Evolutionary conservation across 441 rosid species (phyloP).

Genomic region (Adansonia madagascariensis): DNA sequence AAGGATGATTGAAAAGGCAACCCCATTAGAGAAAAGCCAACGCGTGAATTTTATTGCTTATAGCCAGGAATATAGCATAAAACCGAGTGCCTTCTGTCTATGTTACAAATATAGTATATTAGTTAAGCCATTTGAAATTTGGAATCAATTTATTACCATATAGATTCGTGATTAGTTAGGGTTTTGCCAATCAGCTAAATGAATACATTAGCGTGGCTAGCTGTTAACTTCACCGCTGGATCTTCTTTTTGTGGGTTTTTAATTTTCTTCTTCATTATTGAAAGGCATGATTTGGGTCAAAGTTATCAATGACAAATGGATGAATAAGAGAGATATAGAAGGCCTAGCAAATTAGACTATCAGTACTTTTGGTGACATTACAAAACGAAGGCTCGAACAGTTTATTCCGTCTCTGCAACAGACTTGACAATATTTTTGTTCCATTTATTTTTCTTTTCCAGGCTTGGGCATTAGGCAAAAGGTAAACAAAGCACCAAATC

Average conservation of each 20-base stretch:
- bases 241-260: background rate
- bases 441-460: conserved; percentile 29
- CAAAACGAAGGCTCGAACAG: conserved; percentile 1
- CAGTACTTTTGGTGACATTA: background rate
- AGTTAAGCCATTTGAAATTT: conserved; percentile 3
- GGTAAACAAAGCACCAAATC: background rate
- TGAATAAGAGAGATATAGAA: conserved; percentile 21
- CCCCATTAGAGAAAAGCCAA: conserved; percentile 17
- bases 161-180: conserved; percentile 21
- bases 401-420: conserved; percentile 32
- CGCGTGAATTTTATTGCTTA: conserved; percentile 18
- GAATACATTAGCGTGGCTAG: background rate
- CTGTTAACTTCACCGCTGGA: background rate
- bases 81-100: background rate
- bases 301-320: conserved; percentile 23
- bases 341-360: conserved; percentile 24
- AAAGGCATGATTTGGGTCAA: conserved; percentile 35
- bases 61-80: background rate
- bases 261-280: conserved; percentile 22
- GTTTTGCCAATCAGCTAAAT: background rate
- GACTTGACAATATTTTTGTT: background rate
- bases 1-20: conserved; percentile 22
- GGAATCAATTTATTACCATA: background rate
- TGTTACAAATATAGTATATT: background rate
- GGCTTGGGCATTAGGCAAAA: conserved; percentile 15